Conservation (phyloP, 345 rosid genomes). For the Eutrema japonicum region DNA sequence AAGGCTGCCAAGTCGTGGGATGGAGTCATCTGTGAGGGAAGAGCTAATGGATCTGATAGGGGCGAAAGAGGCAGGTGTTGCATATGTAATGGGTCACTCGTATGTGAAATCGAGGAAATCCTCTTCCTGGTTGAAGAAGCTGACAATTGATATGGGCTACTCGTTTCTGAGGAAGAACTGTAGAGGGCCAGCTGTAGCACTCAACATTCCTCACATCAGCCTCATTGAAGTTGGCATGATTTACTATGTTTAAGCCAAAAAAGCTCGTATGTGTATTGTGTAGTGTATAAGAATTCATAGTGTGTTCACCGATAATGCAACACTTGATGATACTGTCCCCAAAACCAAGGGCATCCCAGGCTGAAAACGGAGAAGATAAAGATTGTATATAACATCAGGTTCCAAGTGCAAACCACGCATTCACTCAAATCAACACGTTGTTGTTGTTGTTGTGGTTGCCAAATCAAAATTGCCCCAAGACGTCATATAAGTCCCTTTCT, state of each 20-base stretch:
- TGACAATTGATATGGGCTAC: slow-evolving; percentile 74
- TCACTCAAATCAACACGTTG: slow-evolving; percentile 55
- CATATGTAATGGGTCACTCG: slow-evolving; percentile 88
- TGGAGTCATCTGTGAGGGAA: slow-evolving; percentile 76
- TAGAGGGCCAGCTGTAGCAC: slow-evolving; percentile 90
- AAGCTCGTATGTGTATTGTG: neutral
- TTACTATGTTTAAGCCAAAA: slow-evolving; percentile 64
- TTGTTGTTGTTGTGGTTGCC: slow-evolving; percentile 64
- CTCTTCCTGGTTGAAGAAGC: slow-evolving; percentile 69
- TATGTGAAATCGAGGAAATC: slow-evolving; percentile 83
- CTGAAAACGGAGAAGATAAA: too few relatives aligned
- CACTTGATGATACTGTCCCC: neutral
- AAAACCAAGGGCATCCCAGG: too few relatives aligned
- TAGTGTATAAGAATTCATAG: neutral
- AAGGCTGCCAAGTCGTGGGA: slow-evolving; percentile 54
- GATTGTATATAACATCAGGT: too few relatives aligned
- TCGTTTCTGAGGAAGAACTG: slow-evolving; percentile 95
- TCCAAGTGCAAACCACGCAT: slow-evolving; percentile 56
- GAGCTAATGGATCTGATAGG: slow-evolving; percentile 77
- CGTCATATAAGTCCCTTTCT: slow-evolving; percentile 49
- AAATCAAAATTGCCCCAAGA: slow-evolving; percentile 58
- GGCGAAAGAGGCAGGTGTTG: slow-evolving; percentile 90
- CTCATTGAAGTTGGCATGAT: slow-evolving; percentile 97
- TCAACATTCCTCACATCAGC: slow-evolving; percentile 90
- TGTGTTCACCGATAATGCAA: neutral